These are phyloP conservation scores for Psilocybe azurescens DNA, from an alignment of 768 basidiomycete species.

Conservation along the genomic window DNA sequence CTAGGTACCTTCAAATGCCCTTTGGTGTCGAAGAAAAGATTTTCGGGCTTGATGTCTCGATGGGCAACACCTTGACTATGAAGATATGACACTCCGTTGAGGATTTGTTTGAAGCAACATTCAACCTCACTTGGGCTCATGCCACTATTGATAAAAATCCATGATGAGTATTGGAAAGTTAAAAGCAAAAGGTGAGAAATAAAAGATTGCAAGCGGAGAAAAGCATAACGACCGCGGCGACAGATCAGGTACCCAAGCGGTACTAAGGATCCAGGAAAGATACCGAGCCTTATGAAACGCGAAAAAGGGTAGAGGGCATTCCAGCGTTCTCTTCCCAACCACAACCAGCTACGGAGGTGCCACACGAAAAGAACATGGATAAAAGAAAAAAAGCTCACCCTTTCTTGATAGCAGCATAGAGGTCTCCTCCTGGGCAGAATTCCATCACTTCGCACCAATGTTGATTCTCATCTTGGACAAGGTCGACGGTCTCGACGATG, in stretches of 20 bases:
- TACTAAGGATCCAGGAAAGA: background rate
- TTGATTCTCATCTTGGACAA: conserved; percentile 96
- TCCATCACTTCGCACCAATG: conserved; percentile 99
- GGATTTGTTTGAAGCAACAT: conserved; percentile 97
- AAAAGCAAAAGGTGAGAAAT: conserved; percentile 1
- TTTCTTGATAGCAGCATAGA: conserved; percentile 99
- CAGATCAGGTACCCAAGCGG: background rate
- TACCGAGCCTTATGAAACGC: conserved; percentile 2
- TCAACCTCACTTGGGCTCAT: conserved; percentile 94
- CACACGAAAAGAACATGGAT: background rate
- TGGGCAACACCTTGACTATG: conserved; percentile 98
- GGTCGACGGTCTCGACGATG: conserved; percentile 97
- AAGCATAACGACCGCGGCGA: conserved; percentile 1
- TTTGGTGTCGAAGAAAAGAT: conserved; percentile 90
- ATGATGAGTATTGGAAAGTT: conserved; percentile 18
- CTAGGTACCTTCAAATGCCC: conserved; percentile 88
- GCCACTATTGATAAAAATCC: conserved; percentile 34
- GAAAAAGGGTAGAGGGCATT: conserved; percentile 3
- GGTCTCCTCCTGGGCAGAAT: conserved; percentile 96
- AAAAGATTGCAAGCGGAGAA: background rate
- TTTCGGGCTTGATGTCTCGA: conserved; percentile 98
- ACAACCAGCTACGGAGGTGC: background rate
- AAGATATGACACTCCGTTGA: conserved; percentile 87
- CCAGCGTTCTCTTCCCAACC: conserved; percentile 2
- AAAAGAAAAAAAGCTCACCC: conserved; percentile 49